A percentile compares a stretch with the other conserved stretches of the same genome.
Conservation (phyloP, 108 stramenopile genomes). For the Cyclotella choctawhatcheeana region DNA sequence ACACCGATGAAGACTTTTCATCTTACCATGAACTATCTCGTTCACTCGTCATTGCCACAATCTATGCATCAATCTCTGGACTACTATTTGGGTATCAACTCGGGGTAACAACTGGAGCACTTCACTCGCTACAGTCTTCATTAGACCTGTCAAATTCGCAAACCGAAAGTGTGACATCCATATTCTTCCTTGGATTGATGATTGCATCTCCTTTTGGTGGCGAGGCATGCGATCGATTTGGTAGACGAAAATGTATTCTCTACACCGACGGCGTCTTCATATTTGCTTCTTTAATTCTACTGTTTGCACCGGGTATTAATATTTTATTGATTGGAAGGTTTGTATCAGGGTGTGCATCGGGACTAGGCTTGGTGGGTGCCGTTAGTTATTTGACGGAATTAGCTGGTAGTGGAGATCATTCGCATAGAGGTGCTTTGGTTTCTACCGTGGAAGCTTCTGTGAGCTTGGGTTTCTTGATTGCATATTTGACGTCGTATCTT, state of each 20-base stretch:
- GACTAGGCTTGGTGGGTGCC: constrained; percentile 35
- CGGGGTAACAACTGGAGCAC: constrained; percentile 39
- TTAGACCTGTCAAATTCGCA: constrained; percentile 39
- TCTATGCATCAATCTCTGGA: constrained; percentile 53
- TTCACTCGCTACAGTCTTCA: constrained; percentile 48
- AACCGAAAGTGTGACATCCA: constrained; percentile 37
- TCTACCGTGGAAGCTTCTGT: constrained; percentile 47
- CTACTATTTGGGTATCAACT: constrained; percentile 53
- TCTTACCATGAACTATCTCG: not conserved
- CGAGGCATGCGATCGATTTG: constrained; percentile 42
- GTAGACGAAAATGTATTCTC: constrained; percentile 28
- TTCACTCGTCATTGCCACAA: constrained; percentile 6
- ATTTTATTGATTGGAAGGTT: constrained; percentile 41
- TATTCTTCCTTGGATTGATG: constrained; percentile 52
- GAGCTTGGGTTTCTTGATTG: constrained; percentile 43
- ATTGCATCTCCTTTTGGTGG: constrained; percentile 47
- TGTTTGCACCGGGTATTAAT: constrained; percentile 33
- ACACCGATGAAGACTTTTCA: constrained; percentile 13
- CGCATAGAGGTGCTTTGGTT: constrained; percentile 52
- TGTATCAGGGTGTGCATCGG: constrained; percentile 43
- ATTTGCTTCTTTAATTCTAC: constrained; percentile 29
- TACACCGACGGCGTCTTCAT: constrained; percentile 47
- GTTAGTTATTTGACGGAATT: constrained; percentile 53
- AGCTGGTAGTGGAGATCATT: constrained; percentile 33
- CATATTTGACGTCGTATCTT: constrained; percentile 40